phyloP scores from a whole-genome alignment of 164 flowering plant genomes.

The Magnolia sinica region DNA sequence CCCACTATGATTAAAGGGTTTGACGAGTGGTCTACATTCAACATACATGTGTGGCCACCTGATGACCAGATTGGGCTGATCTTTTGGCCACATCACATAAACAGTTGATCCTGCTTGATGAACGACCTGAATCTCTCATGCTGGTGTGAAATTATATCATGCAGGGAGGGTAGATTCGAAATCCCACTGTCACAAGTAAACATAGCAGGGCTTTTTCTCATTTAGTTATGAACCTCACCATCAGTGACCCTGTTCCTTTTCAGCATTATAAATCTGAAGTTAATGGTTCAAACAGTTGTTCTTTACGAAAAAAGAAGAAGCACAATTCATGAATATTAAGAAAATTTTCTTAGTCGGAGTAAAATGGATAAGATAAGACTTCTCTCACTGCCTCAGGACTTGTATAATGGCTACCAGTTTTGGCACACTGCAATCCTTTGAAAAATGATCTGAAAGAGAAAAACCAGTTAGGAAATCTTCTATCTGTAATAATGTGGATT shows the following conservation, averaged over 20 bases:
- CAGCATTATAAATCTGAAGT: slow-evolving; percentile 55
- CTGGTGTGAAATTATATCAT: background rate
- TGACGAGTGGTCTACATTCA: background rate
- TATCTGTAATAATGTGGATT: too few relatives aligned
- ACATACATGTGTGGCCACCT: background rate
- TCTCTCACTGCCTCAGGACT: too few relatives aligned
- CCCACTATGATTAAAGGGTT: background rate
- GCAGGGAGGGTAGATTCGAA: background rate
- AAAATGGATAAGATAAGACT: too few relatives aligned
- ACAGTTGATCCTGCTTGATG: background rate
- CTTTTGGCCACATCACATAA: background rate
- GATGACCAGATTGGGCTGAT: background rate
- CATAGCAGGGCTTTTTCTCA: background rate
- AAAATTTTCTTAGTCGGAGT: too few relatives aligned
- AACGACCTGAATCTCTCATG: background rate
- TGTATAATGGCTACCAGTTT: too few relatives aligned
- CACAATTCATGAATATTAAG: too few relatives aligned
- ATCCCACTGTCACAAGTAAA: background rate
- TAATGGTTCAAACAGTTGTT: slow-evolving; percentile 12
- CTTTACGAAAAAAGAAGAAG: too few relatives aligned
- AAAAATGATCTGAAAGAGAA: too few relatives aligned
- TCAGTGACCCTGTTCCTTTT: slow-evolving; percentile 59
- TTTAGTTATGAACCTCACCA: slow-evolving; percentile 55
- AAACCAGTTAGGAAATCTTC: too few relatives aligned
- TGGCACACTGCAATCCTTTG: too few relatives aligned